phyloP scores from a whole-genome alignment of 2,329 filamentous ascomycete genomes.

The Huntiella moniliformis region DNA sequence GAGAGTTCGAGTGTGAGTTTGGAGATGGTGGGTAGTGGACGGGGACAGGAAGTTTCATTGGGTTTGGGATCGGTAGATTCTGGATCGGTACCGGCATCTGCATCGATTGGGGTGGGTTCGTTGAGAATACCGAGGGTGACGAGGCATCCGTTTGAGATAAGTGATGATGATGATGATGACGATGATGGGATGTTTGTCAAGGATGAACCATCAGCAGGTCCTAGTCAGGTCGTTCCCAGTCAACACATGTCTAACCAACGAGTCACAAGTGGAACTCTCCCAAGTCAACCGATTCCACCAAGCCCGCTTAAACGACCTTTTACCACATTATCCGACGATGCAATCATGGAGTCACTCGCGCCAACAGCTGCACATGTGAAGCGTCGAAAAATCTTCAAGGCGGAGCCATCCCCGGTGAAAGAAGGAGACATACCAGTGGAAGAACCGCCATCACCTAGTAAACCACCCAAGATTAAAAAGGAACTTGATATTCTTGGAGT shows the following conservation, averaged over 20 bases:
- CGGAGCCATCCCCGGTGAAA: conserved; percentile 14
- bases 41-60: not conserved
- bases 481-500: conserved; percentile 52
- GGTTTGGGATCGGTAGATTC: not conserved
- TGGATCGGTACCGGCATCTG: conserved; percentile 3
- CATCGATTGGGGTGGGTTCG: conserved; percentile 6
- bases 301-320: conserved; percentile 27
- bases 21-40: not conserved
- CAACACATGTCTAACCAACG: too few relatives aligned
- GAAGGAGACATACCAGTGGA: conserved; percentile 18
- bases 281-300: not conserved
- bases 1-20: not conserved
- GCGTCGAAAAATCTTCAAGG: conserved; percentile 45
- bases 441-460: conserved; percentile 13
- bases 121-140: not conserved
- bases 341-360: conserved; percentile 50
- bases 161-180: conserved; percentile 14
- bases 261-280: too few relatives aligned
- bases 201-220: conserved; percentile 20
- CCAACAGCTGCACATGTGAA: conserved; percentile 65
- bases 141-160: not conserved
- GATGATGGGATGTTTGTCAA: conserved; percentile 38
- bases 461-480: conserved; percentile 26
- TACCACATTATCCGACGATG: conserved; percentile 26
- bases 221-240: conserved; percentile 13